Evolutionary conservation across 2,329 filamentous ascomycete species (phyloP).

Genomic region (Verticillium zaregamsianum): DNA sequence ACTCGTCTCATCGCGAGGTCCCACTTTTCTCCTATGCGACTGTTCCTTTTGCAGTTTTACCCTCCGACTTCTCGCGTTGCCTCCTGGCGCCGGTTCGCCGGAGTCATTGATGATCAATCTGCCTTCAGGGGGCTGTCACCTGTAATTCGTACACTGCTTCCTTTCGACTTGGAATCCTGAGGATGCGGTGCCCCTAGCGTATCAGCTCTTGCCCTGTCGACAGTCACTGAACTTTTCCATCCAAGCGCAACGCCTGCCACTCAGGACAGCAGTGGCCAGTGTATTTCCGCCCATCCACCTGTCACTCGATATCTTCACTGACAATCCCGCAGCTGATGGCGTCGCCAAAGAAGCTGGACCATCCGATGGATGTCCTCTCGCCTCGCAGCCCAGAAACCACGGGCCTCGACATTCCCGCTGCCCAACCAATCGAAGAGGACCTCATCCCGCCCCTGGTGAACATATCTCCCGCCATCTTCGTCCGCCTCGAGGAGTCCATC

Average conservation of each 20-base stretch:
- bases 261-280: not conserved
- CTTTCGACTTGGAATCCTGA: not conserved
- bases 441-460: constrained; percentile 20
- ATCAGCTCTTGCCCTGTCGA: not conserved
- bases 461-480: constrained; percentile 25
- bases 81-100: too few species aligned
- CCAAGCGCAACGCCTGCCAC: not conserved
- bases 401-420: not conserved
- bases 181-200: not conserved
- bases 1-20: too few species aligned
- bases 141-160: too few species aligned
- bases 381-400: not conserved
- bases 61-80: too few species aligned
- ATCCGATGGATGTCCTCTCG: not conserved
- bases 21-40: too few species aligned
- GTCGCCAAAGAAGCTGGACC: not conserved
- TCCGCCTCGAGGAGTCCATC: constrained; percentile 26
- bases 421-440: not conserved
- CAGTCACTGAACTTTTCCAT: not conserved
- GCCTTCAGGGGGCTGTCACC: too few species aligned
- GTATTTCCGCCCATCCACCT: not conserved
- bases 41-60: too few species aligned
- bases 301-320: not conserved
- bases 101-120: too few species aligned
- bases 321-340: not conserved